Evolutionary conservation across 2,329 filamentous ascomycete genomes (phyloP).

Genomic region (Botrytis aclada): DNA sequence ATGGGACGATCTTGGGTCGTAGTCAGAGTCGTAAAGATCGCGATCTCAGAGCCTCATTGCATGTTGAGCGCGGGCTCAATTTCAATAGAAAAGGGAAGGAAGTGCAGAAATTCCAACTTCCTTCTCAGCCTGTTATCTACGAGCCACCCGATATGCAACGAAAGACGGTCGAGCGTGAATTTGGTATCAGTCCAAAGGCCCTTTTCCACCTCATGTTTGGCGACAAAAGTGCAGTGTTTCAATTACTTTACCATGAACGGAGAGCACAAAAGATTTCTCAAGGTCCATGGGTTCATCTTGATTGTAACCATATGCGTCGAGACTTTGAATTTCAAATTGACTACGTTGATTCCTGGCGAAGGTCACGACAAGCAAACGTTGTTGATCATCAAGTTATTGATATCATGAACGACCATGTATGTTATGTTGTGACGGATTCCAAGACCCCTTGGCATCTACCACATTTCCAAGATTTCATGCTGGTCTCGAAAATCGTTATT

Average conservation of each 20-base stretch:
- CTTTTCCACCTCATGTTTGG: constrained; percentile 96
- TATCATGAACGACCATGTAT: constrained; percentile 70
- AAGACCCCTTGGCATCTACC: constrained; percentile 71
- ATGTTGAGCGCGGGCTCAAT: constrained; percentile 61
- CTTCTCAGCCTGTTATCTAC: constrained; percentile 75
- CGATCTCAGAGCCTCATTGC: constrained; percentile 55
- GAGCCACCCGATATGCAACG: constrained; percentile 78
- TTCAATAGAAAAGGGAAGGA: constrained; percentile 38
- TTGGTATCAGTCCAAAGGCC: constrained; percentile 88
- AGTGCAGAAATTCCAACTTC: constrained; percentile 70
- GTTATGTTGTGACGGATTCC: constrained; percentile 61
- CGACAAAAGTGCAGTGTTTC: constrained; percentile 89
- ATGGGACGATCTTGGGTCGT: constrained; percentile 46
- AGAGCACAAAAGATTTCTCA: constrained; percentile 77
- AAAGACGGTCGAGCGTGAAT: constrained; percentile 73
- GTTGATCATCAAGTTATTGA: constrained; percentile 86
- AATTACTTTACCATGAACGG: constrained; percentile 52
- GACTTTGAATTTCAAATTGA: constrained; percentile 79
- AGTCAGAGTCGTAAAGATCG: constrained; percentile 41
- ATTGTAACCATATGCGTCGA: constrained; percentile 68
- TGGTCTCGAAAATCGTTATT: constrained; percentile 89
- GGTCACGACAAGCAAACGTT: constrained; percentile 59
- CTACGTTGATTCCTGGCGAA: constrained; percentile 62
- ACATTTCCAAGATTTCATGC: constrained; percentile 71
- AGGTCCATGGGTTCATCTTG: constrained; percentile 74